phyloP scores from a whole-genome alignment of 345 rosid species.

The Camelina sativa region DNA sequence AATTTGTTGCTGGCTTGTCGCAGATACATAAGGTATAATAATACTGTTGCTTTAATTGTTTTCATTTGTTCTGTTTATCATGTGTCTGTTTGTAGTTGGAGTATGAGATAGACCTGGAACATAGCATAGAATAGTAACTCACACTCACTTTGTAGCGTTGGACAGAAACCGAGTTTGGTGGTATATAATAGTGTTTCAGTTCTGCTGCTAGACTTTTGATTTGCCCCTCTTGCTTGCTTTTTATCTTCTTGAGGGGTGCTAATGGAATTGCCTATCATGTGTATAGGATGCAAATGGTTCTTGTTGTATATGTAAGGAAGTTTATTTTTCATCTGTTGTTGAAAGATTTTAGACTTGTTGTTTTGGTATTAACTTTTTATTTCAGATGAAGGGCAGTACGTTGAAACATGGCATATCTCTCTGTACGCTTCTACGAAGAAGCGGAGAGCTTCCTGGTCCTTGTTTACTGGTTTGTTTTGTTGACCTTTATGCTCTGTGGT shows the following conservation, averaged over 20 bases:
- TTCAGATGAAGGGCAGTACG: slow-evolving; percentile 93
- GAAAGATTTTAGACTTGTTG: slow-evolving; percentile 1
- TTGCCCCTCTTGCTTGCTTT: background rate
- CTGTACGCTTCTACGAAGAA: slow-evolving; percentile 85
- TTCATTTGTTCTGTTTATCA: slow-evolving; percentile 19
- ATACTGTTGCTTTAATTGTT: background rate
- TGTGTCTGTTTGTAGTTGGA: slow-evolving; percentile 18
- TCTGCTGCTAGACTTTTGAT: slow-evolving; percentile 1
- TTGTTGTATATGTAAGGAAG: slow-evolving; percentile 74
- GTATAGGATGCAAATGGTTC: slow-evolving; percentile 84
- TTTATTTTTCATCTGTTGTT: slow-evolving; percentile 19
- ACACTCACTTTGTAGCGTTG: background rate
- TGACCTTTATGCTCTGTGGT: background rate
- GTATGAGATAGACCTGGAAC: slow-evolving; percentile 4
- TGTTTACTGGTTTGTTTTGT: slow-evolving; percentile 54
- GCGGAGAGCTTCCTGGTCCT: slow-evolving; percentile 79
- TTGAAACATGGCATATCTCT: slow-evolving; percentile 94
- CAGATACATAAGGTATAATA: slow-evolving; percentile 74
- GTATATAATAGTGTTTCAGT: slow-evolving; percentile 19
- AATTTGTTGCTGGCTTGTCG: slow-evolving; percentile 58
- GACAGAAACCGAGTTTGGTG: slow-evolving; percentile 4
- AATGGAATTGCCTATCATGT: slow-evolving; percentile 1
- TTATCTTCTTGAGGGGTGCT: slow-evolving; percentile 6
- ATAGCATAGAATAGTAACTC: slow-evolving; percentile 5
- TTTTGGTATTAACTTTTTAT: slow-evolving; percentile 48